Evolutionary conservation across 2,329 filamentous ascomycete species (phyloP), one percentile per base, ranked within the genome.

Genomic region (Neurospora sp.): DNA sequence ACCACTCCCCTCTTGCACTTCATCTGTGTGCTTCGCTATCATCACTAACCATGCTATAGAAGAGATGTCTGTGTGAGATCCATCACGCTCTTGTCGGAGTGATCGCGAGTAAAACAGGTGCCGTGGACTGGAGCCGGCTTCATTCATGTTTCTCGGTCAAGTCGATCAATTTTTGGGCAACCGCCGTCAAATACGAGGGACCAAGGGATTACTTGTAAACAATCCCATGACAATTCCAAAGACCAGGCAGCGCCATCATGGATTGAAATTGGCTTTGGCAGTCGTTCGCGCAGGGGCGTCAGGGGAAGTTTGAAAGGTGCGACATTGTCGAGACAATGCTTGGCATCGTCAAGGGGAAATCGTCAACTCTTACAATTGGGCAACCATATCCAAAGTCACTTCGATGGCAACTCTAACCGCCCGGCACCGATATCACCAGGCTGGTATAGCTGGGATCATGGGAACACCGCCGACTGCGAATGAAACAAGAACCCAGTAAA

Each of bases 301-400:
- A 28, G 23, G 23, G 23, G 23, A 28, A 28, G 23, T 52, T 15
- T 33, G 69, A 68, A 36, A 72, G 70, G 67, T 74, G 72, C 71
- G 73, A 73, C 73, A 69, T 17, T 42, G 13, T 68, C 67, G 68
- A 74, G 68, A 71, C 71, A 68, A 13, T 62, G 40, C 67, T 73
- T 71, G 68, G 68, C 69, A 68, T 68, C 40, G 23, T 66, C 42
- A 69, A 66, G 38, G 46, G 23, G 62, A 33, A 52, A 52, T 52
- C 23, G 33, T 68, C 40, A 28, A 13, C 28, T n/a, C 1, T n/a
- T 19, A 15, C 46, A 17, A 58, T 33, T 58, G 23, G 46, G 46
- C 23, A 33, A 17, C 46, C 46, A 15, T 58, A 8, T 17, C 23
- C 46, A 58, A 28, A 58, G 23, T 28, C 6, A 28, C 46, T 7